A percentile compares a stretch with the other conserved stretches of the same genome.
These are phyloP conservation scores for Neocallimastix lanati DNA, from an alignment of 192 early-diverging fungal species.

Conservation along the genomic window DNA sequence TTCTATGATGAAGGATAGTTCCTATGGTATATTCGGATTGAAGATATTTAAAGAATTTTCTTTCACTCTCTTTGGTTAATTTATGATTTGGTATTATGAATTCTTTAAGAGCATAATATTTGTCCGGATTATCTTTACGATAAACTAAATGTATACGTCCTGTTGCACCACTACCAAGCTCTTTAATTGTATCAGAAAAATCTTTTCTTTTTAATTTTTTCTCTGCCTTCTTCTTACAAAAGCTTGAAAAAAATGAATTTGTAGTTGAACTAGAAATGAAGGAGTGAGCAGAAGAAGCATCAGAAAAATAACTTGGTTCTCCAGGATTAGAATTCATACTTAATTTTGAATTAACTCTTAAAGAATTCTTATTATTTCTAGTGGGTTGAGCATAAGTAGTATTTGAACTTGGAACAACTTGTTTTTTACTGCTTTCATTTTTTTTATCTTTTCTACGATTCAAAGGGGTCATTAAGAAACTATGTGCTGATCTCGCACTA, in stretches of 20 bases:
- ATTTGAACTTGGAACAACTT: neutral
- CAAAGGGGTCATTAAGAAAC: neutral
- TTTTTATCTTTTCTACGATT: neutral
- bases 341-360: neutral
- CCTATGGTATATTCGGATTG: neutral
- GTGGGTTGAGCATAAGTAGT: neutral
- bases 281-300: neutral
- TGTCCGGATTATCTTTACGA: neutral
- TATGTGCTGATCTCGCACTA: neutral
- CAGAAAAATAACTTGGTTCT: neutral
- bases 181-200: neutral
- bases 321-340: neutral
- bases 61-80: neutral
- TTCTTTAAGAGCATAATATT: neutral
- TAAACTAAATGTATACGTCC: neutral
- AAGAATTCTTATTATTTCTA: neutral
- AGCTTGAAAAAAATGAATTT: neutral
- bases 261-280: neutral
- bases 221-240: neutral
- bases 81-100: neutral
- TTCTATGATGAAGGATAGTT: conserved; percentile 40
- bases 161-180: neutral
- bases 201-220: neutral
- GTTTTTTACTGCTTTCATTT: neutral
- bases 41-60: neutral